A percentile compares a stretch with the other conserved stretches of the same genome.
These are phyloP conservation scores for Trichoderma gracile DNA, from an alignment of 2,329 filamentous ascomycete genomes.

Conservation along the genomic window DNA sequence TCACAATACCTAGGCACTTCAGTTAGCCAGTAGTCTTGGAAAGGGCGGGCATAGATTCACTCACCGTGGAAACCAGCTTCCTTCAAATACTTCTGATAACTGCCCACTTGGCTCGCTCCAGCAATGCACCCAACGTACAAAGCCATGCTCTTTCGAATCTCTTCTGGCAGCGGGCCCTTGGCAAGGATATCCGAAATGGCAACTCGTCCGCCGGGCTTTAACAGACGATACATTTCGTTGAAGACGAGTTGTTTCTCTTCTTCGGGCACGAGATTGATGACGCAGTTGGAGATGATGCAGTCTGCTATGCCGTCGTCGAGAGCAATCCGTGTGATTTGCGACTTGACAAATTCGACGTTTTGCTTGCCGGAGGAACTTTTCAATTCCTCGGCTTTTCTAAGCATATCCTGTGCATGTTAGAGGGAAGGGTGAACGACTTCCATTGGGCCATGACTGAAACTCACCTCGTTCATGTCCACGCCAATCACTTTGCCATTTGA, in stretches of 20 bases:
- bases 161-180: constrained; percentile 48
- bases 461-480: constrained; percentile 61
- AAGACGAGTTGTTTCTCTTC: constrained; percentile 57
- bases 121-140: constrained; percentile 63
- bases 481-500: constrained; percentile 52
- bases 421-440: too few species aligned
- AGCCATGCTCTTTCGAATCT: constrained; percentile 51
- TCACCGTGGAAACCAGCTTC: constrained; percentile 49
- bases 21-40: not conserved
- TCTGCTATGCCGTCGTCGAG: constrained; percentile 48
- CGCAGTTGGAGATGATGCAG: constrained; percentile 63
- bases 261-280: constrained; percentile 59
- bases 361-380: constrained; percentile 38
- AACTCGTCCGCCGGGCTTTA: constrained; percentile 58
- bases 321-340: constrained; percentile 52
- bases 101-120: constrained; percentile 53
- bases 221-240: constrained; percentile 57
- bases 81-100: constrained; percentile 54
- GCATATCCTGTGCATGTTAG: constrained; percentile 48
- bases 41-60: not conserved
- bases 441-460: not conserved
- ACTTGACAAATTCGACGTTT: constrained; percentile 55
- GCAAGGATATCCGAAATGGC: constrained; percentile 62
- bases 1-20: not conserved
- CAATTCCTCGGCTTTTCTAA: constrained; percentile 51